phyloP scores from a whole-genome alignment of 1,284 basidiomycete genomes.

The Leccinum pachyderme region DNA sequence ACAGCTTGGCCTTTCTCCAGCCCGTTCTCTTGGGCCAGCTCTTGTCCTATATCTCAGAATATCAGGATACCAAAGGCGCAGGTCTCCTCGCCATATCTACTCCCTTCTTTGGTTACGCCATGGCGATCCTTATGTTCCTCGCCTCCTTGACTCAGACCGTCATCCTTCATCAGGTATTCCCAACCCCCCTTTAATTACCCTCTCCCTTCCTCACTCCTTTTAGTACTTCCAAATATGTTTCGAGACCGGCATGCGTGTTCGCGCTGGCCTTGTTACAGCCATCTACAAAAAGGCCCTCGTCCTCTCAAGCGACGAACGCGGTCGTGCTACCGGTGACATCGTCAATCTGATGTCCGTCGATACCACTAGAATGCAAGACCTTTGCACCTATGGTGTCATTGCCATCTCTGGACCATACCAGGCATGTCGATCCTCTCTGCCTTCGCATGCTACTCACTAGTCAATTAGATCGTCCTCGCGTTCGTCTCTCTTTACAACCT shows the following conservation, averaged over 20 bases:
- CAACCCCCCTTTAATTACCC: background rate
- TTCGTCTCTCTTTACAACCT: conserved; percentile 88
- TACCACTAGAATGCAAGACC: conserved; percentile 82
- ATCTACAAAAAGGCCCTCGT: conserved; percentile 88
- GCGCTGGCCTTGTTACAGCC: conserved; percentile 81
- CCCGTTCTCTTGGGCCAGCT: conserved; percentile 86
- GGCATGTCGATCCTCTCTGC: conserved; percentile 33
- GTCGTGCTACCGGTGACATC: conserved; percentile 83
- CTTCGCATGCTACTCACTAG: background rate
- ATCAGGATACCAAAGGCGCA: conserved; percentile 47
- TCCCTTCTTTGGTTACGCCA: conserved; percentile 65
- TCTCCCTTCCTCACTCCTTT: background rate
- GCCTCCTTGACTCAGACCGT: conserved; percentile 77
- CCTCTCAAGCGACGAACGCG: conserved; percentile 81
- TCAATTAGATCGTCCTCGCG: conserved; percentile 71
- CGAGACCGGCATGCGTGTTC: conserved; percentile 88
- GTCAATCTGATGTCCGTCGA: conserved; percentile 93
- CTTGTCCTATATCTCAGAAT: conserved; percentile 78
- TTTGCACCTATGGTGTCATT: conserved; percentile 79
- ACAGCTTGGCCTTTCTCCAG: conserved; percentile 81
- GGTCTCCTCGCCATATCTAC: conserved; percentile 30
- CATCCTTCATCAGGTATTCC: conserved; percentile 77
- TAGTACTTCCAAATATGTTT: conserved; percentile 83
- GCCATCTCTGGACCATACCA: conserved; percentile 70
- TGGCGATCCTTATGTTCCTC: conserved; percentile 79